Base-by-base conservation (phyloP, 2,329 filamentous ascomycete species). In the Pseudodiploospora longispora region DNA sequence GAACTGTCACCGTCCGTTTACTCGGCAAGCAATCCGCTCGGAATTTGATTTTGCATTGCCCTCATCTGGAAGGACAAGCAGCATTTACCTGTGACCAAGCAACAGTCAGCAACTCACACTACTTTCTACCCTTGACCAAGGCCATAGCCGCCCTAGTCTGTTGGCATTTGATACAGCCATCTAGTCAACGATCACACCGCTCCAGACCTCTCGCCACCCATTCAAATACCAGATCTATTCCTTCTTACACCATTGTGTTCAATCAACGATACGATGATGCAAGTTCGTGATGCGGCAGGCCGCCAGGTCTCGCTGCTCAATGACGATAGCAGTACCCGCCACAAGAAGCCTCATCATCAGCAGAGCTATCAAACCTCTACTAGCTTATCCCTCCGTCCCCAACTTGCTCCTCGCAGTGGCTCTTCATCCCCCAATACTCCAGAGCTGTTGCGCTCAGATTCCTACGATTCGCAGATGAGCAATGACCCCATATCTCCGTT, bases 221-320 rank as follows among this genome's bases (percentile, higher is more conserved):
- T 19, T 19, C 19, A 19, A 19, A 19, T 19, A 19, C 19, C 19
- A 19, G 19, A 19, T 19, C 19, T 19, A 19, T 19, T 19, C 19
- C 19, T 19, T 19, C 19, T 19, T 19, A 19, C 19, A 19, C 19
- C 19, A 19, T 19, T 19, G 19, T 19, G 19, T 19, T 30, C 40
- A 42, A 8, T 29, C 33, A 42, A 6, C 33, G 19, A 19, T 19
- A 5, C 10, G 37, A 19, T 48, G 51, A 79, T 81, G 74, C 69
- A 78, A 49, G 72, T 69, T 42, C 66, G 71, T 55, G 73, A 81
- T 59, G 74, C 76, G 36, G 66, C 70, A 36, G 78, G 78, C 53
- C 74, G 75, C 52, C 66, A 70, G 59, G 72, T 82, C 56, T 81
- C 78, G 41, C 66, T 82, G 7, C 66, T 82, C 34, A 81, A 81